These are phyloP conservation scores for Luffa aegyptiaca DNA, from an alignment of 306 rosid genomes.

Conservation along the genomic window DNA sequence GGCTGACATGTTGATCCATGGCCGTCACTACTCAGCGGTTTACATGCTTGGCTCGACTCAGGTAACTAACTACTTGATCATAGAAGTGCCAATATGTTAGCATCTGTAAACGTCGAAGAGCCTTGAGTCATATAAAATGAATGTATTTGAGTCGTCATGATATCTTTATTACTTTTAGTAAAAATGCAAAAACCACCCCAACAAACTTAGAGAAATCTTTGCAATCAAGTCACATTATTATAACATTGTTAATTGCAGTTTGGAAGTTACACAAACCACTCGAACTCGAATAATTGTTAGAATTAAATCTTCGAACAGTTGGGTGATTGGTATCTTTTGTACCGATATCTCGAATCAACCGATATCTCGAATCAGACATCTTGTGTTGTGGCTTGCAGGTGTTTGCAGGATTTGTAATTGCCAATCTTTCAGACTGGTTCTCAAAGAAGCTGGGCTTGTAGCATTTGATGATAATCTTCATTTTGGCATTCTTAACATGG, in stretches of 20 bases:
- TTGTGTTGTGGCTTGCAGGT: conserved; percentile 41
- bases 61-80: conserved; percentile 30
- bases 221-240: not conserved
- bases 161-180: not conserved
- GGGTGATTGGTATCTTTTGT: not conserved
- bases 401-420: conserved; percentile 87
- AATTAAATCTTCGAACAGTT: not conserved
- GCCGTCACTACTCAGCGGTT: conserved; percentile 81
- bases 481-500: not conserved
- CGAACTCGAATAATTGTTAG: not conserved
- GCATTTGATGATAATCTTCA: conserved; percentile 12
- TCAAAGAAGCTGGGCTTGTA: conserved; percentile 60
- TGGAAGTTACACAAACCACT: not conserved
- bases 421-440: conserved; percentile 69
- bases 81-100: not conserved
- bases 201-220: not conserved
- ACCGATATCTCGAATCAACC: not conserved
- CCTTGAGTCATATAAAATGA: not conserved
- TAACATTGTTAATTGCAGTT: not conserved
- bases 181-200: not conserved
- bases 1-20: conserved; percentile 96
- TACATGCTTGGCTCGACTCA: conserved; percentile 88
- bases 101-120: not conserved
- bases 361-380: not conserved
- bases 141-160: not conserved